Evolutionary conservation across 2,329 filamentous ascomycete species (phyloP).

Genomic region (Neurospora sp.): DNA sequence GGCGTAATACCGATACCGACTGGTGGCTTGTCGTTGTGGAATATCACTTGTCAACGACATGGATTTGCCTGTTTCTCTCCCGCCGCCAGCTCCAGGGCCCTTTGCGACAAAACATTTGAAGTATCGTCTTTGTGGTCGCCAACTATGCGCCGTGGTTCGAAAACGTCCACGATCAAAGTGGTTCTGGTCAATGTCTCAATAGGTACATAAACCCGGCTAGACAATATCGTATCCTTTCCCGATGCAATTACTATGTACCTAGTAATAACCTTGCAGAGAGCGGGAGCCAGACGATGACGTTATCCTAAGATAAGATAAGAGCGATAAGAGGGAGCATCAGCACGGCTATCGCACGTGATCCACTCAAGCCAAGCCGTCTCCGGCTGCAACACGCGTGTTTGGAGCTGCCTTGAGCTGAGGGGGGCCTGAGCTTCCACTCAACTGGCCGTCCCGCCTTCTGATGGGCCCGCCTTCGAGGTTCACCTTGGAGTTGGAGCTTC

Average conservation of each 20-base stretch:
- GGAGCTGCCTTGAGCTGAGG: conserved; percentile 21
- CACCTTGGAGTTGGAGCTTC: conserved; percentile 7
- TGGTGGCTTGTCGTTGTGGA: neutral
- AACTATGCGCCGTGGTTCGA: neutral
- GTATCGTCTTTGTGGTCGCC: neutral
- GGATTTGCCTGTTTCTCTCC: neutral
- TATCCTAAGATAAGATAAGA: conserved; percentile 7
- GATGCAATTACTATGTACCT: neutral
- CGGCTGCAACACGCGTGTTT: conserved; percentile 15
- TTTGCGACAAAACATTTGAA: neutral
- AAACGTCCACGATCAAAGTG: neutral
- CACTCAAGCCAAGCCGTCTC: conserved; percentile 8
- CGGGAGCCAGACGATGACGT: neutral
- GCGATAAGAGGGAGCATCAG: neutral
- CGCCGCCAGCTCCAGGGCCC: neutral
- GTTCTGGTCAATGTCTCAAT: neutral
- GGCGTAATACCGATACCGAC: neutral
- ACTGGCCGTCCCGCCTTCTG: neutral
- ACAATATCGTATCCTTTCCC: neutral
- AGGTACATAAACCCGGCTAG: neutral
- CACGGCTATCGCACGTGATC: conserved; percentile 13
- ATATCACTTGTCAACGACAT: neutral
- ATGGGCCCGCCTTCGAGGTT: neutral
- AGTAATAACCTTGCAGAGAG: neutral
- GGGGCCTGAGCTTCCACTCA: neutral